phyloP scores from a whole-genome alignment of 805 yeast species.

The Saccharomycopsis schoenii region DNA sequence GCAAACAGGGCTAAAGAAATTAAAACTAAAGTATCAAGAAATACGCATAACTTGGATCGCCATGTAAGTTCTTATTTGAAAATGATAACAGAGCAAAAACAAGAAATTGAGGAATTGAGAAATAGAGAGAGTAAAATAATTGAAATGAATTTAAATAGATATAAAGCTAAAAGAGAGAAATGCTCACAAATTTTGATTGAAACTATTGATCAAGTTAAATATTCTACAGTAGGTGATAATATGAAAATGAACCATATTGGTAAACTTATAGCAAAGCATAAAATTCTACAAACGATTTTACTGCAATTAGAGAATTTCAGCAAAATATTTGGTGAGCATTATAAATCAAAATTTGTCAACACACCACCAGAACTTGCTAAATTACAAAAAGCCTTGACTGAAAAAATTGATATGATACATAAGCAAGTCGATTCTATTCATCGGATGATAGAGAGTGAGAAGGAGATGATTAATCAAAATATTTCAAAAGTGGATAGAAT shows the following conservation, averaged over 20 bases:
- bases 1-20: slow-evolving; percentile 89
- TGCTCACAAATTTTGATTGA: slow-evolving; percentile 33
- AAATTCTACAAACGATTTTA: slow-evolving; percentile 33
- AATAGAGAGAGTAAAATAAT: slow-evolving; percentile 39
- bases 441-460: slow-evolving; percentile 34
- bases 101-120: slow-evolving; percentile 61
- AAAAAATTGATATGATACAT: slow-evolving; percentile 29
- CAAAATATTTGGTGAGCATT: slow-evolving; percentile 19
- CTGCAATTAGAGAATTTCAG: slow-evolving; percentile 28
- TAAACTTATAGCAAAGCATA: slow-evolving; percentile 29
- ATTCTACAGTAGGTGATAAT: slow-evolving; percentile 21
- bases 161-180: slow-evolving; percentile 28
- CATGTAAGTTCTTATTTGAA: slow-evolving; percentile 80
- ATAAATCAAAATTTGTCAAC: slow-evolving; percentile 19
- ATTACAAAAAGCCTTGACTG: slow-evolving; percentile 25
- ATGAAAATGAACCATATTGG: slow-evolving; percentile 29
- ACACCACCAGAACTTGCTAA: slow-evolving; percentile 22
- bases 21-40: slow-evolving; percentile 67
- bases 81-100: slow-evolving; percentile 74
- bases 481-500: slow-evolving; percentile 35
- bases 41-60: slow-evolving; percentile 64
- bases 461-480: slow-evolving; percentile 41
- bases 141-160: slow-evolving; percentile 29
- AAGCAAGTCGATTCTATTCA: slow-evolving; percentile 45
- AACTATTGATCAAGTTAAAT: slow-evolving; percentile 32